Base-by-base conservation (phyloP, 306 rosid genomes). In the Sphenostylis stenocarpa region DNA sequence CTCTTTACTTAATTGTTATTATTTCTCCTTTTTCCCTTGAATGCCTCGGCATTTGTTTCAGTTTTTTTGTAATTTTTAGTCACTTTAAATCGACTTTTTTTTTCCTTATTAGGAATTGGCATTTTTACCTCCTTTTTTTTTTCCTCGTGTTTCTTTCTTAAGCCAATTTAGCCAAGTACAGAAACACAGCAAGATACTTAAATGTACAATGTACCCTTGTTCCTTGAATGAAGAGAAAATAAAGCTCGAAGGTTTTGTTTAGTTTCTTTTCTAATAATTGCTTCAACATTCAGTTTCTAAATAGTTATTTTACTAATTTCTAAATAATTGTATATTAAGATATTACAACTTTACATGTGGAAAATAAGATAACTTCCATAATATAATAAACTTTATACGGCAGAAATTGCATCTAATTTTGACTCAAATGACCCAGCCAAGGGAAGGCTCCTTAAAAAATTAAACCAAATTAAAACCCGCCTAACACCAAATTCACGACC, bases 151-250 rank as follows among this genome's bases (percentile, higher is more conserved):
- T 67, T 77, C 57, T 67, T 51, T 81, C 77, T 77, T 77, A 52
- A 61, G 31, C 23, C 83, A 80, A 47, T 29, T 68, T 73, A 73
- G 69, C 41, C 21, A 7, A 74, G 51, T 56, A 52, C 15, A 66
- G 63, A 75, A 70, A 52, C 86, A 63, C 49, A 73, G 29, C 43
- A 74, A 62, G 38, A 70, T 29, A 68, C 60, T 63, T 31, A 85
- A 75, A 63, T 81, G 82, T 85, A 85, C 84, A 85, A 85, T 81
- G 75, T 39, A 75, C 58, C 67, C 77, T 69, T 67, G 29, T 61
- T 70, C 36, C 72, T 70, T 61, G 26, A 79, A 62, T 38, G 53
- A 78, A 78, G 56, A 81, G 69, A 74, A 67, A 85, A 81, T 85
- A 78, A 81, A 85, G 73, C 39, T 41, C 17, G 1, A 70, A 34